These are phyloP conservation scores for Kokia cookei DNA, from an alignment of 441 rosid genomes.

Conservation along the genomic window DNA sequence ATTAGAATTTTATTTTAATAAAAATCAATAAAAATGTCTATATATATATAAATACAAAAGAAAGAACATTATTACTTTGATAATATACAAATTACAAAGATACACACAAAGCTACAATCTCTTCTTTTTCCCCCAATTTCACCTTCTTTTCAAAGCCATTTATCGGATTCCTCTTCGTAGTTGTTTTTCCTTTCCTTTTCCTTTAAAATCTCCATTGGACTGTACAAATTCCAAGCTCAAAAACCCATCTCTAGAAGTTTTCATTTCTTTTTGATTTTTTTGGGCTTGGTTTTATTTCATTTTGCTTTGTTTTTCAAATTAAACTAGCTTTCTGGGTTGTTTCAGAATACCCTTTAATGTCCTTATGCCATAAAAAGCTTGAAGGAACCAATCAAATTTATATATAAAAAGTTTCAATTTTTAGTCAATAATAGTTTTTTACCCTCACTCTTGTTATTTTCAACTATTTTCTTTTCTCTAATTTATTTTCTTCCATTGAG, in stretches of 20 bases:
- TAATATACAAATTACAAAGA: constrained; percentile 6
- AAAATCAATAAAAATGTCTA: constrained; percentile 19
- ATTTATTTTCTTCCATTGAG: constrained; percentile 18
- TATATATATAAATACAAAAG: background rate
- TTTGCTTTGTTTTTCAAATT: constrained; percentile 36
- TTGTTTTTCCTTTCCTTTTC: constrained; percentile 15
- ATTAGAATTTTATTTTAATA: background rate
- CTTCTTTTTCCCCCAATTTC: constrained; percentile 37
- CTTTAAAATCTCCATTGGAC: constrained; percentile 45
- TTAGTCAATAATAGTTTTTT: background rate
- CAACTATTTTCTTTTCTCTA: constrained; percentile 11
- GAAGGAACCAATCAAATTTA: constrained; percentile 19
- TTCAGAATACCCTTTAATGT: constrained; percentile 18
- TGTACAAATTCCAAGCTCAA: constrained; percentile 54
- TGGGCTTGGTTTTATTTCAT: constrained; percentile 15
- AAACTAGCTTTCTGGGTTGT: constrained; percentile 23
- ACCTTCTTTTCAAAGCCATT: constrained; percentile 55
- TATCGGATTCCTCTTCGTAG: constrained; percentile 57
- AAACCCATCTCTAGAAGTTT: constrained; percentile 30
- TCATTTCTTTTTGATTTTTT: constrained; percentile 19
- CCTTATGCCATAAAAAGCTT: constrained; percentile 33
- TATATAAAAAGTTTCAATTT: constrained; percentile 7
- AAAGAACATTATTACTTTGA: too few species aligned
- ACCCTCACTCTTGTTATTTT: background rate
- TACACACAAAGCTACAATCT: constrained; percentile 24